Evolutionary conservation across 495 filamentous ascomycete genomes (phyloP), one percentile per base, ranked within the genome.

Genomic region (Xylaria longipes): DNA sequence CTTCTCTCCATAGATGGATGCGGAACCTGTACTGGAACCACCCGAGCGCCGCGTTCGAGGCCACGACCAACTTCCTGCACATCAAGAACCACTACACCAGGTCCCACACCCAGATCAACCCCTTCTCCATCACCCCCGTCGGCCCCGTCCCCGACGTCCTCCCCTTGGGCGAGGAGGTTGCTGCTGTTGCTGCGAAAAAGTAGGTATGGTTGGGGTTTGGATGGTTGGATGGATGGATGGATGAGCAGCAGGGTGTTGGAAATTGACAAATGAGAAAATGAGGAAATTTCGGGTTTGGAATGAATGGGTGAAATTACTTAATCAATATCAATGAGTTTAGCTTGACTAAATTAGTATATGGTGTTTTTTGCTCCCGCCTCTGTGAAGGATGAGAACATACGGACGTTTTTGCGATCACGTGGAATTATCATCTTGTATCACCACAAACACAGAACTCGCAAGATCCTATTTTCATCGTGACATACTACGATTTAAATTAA

Each of bases 51-150:
- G 91, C 88, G 0, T 82, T 82, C 73, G 69, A 58, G 37, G 85
- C 88, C 65, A 94, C 93, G 39, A 93, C 91, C 0, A 82, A 89
- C 68, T 94, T 94, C 79, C 82, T 87, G 62, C 86, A 88, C 73
- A 87, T 88, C 71, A 88, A 88, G 78, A 83, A 84, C 61, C 85
- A 87, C 74, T 88, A 88, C 71, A 87, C 84, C 31, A 86, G 84
- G 74, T 82, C 79, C 41, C 85, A 88, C 68, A 76, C 80, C 4
- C 84, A 88, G 73, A 86, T 86, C 73, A 86, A 86, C 67, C 83
- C 82, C 2, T 76, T 74, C 58, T 81, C 84, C 1, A 90, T 93
- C 72, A 91, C 89, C 0, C 90, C 91, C 5, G 74, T 90, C 29
- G 91, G 91, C 0, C 91, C 91, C 7, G 78, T 86, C 63, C 91